These are phyloP conservation scores for Penicillium longicatenatum DNA, from an alignment of 495 filamentous ascomycete species.

Conservation along the genomic window DNA sequence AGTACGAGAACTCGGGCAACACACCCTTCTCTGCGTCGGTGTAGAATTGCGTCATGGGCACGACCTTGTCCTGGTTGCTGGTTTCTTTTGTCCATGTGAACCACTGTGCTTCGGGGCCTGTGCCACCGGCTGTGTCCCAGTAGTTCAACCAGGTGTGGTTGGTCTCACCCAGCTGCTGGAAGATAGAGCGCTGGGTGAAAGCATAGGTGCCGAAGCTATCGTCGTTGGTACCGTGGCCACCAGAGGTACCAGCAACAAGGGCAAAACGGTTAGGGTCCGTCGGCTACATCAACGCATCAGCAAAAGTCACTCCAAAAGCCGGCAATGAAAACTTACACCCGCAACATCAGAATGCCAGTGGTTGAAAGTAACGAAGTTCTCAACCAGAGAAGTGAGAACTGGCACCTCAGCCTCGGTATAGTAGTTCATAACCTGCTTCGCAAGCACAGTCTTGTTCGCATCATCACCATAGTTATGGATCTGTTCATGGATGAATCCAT, in stretches of 20 bases:
- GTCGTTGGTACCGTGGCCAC: slow-evolving; percentile 52
- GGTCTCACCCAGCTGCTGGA: slow-evolving; percentile 47
- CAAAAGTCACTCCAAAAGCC: no score
- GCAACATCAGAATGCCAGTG: slow-evolving; percentile 53
- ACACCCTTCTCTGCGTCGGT: slow-evolving; percentile 37
- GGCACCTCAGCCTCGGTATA: slow-evolving; percentile 53
- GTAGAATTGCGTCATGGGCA: slow-evolving; percentile 38
- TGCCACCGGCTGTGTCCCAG: slow-evolving; percentile 35
- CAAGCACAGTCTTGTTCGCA: slow-evolving; percentile 37
- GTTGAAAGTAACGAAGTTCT: slow-evolving; percentile 55
- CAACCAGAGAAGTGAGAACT: slow-evolving; percentile 46
- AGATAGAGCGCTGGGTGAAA: slow-evolving; percentile 46
- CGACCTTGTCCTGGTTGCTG: slow-evolving; percentile 31
- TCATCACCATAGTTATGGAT: slow-evolving; percentile 33
- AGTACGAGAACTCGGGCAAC: slow-evolving; percentile 48
- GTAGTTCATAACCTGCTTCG: slow-evolving; percentile 52
- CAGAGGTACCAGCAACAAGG: slow-evolving; percentile 46
- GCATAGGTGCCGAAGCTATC: slow-evolving; percentile 38
- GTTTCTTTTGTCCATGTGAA: slow-evolving; percentile 44
- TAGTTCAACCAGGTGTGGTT: slow-evolving; percentile 53
- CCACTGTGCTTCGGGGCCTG: slow-evolving; percentile 36
- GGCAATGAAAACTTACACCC: slow-evolving; percentile 35
- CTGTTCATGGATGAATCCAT: slow-evolving; percentile 55
- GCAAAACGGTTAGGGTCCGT: slow-evolving; percentile 51
- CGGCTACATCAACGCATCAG: slow-evolving; percentile 24